Conservation (phyloP, 2,329 filamentous ascomycete genomes). For the Fusarium scirpi region DNA sequence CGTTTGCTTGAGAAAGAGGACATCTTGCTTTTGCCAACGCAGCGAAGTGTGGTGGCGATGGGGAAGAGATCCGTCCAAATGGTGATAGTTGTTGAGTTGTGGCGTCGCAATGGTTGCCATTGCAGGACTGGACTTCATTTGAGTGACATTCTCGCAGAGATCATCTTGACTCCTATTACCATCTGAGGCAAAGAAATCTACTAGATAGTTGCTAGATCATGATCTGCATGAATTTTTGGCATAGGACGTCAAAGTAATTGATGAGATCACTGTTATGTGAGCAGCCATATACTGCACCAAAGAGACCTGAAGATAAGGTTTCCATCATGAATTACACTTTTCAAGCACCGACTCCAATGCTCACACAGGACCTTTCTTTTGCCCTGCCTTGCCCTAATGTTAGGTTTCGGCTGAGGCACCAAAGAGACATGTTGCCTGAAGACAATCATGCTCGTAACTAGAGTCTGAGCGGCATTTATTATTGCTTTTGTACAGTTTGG, state of each 20-base stretch:
- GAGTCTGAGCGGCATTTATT: neutral
- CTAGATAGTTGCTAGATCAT: neutral
- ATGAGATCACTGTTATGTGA: neutral
- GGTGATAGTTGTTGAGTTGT: neutral
- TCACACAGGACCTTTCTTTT: too few species aligned
- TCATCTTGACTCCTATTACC: neutral
- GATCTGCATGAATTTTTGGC: neutral
- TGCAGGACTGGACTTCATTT: neutral
- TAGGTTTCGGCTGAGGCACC: too few species aligned
- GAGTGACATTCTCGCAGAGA: neutral
- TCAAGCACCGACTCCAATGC: too few species aligned
- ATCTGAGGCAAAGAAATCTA: accelerated
- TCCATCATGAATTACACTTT: too few species aligned
- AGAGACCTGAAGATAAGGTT: neutral
- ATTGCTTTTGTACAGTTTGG: accelerated
- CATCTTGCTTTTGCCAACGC: neutral
- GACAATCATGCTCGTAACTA: neutral
- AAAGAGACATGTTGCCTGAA: neutral
- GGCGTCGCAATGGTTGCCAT: neutral
- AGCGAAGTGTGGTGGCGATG: neutral
- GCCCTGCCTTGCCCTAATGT: too few species aligned
- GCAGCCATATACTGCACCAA: neutral
- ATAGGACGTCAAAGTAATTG: neutral
- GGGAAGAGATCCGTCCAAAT: neutral
- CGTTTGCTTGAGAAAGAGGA: neutral